These are phyloP conservation scores for Fraxinus greggii DNA, from an alignment of 305 asterid genomes.

Conservation along the genomic window DNA sequence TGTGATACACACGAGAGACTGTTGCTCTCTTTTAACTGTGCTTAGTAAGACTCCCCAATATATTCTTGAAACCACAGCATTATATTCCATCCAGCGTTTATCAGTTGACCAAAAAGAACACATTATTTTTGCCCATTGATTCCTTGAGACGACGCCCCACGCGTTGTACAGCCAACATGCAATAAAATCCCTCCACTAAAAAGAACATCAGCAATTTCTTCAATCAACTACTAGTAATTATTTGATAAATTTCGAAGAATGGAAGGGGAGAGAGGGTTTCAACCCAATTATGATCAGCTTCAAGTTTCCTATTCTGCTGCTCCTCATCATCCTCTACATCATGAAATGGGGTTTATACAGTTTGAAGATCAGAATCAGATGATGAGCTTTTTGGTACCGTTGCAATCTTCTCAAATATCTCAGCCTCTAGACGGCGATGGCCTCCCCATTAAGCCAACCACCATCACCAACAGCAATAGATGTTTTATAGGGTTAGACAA, in stretches of 20 bases:
- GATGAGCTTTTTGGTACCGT: conserved; percentile 55
- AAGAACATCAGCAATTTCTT: not conserved
- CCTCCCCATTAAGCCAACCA: conserved; percentile 23
- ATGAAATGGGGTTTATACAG: conserved; percentile 75
- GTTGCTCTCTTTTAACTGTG: not conserved
- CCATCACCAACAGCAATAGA: conserved; percentile 15
- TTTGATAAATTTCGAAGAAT: conserved; percentile 40
- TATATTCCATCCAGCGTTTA: conserved; percentile 37
- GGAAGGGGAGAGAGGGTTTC: conserved; percentile 66
- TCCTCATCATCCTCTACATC: conserved; percentile 22
- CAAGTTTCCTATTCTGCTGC: conserved; percentile 41
- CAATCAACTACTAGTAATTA: conserved; percentile 39
- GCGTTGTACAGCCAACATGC: conserved; percentile 39
- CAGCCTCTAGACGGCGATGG: conserved; percentile 33
- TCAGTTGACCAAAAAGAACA: conserved; percentile 38
- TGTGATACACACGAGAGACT: not conserved
- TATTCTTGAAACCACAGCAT: conserved; percentile 16
- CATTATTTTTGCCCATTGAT: not conserved
- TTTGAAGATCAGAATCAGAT: conserved; percentile 70
- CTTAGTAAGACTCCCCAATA: not conserved
- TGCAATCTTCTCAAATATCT: conserved; percentile 31
- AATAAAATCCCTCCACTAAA: conserved; percentile 26
- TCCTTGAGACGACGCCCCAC: conserved; percentile 19
- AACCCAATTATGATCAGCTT: conserved; percentile 46
- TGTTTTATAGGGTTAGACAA: conserved; percentile 62